Evolutionary conservation across 257 asterid species (phyloP).

Genomic region (Henckelia pumila): DNA sequence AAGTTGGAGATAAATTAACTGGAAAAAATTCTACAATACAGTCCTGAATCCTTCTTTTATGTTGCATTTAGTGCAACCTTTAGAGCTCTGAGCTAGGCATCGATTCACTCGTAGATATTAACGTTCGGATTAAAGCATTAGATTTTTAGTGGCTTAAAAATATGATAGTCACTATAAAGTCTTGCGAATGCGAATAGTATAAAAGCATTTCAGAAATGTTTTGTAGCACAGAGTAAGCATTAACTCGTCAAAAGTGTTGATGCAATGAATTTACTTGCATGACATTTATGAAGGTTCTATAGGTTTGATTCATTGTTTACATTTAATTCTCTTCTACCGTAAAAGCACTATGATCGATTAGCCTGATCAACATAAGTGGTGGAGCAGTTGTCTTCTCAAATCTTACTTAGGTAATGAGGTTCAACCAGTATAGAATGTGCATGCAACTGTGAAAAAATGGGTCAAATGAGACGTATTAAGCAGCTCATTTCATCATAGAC

Average conservation of each 20-base stretch:
- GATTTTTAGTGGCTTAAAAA: no score
- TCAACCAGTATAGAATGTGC: neutral
- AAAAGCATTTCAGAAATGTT: neutral
- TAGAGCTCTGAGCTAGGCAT: neutral
- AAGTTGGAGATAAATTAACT: neutral
- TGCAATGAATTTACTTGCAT: neutral
- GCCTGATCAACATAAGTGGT: neutral
- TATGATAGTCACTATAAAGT: no score
- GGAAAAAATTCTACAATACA: neutral
- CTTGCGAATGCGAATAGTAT: no score
- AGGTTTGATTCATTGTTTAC: neutral
- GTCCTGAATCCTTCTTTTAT: neutral
- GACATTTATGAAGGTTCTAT: neutral
- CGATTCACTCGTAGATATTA: no score
- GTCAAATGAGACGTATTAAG: neutral
- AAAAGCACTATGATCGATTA: neutral
- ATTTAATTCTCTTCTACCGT: neutral
- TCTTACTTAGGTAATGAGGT: neutral
- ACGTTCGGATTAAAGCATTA: no score
- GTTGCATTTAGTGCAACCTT: neutral
- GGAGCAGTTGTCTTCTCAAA: neutral
- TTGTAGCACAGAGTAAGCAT: neutral
- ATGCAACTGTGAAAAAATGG: no score
- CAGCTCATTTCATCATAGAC: neutral
- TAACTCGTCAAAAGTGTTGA: neutral